Conservation (phyloP, 2,329 filamentous ascomycete genomes). For the Hymenoscyphus salicellus region DNA sequence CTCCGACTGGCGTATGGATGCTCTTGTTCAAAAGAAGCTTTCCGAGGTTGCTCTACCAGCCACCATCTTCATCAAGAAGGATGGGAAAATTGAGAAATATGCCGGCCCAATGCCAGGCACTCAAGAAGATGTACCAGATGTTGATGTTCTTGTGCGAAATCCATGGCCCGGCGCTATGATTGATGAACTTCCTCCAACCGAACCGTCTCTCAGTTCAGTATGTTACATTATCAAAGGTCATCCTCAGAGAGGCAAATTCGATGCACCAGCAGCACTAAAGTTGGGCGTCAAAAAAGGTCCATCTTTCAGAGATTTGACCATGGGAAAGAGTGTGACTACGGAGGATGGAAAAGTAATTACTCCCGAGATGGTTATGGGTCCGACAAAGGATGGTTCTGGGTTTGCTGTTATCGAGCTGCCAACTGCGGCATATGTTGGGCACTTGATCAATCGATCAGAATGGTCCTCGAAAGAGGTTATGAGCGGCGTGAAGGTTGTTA, state of each 20-base stretch:
- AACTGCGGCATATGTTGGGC: conserved; percentile 64
- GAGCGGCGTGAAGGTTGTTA: conserved; percentile 62
- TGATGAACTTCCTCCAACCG: conserved; percentile 63
- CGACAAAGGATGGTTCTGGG: conserved; percentile 64
- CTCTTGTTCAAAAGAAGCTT: conserved; percentile 63
- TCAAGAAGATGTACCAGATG: conserved; percentile 51
- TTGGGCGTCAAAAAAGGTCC: conserved; percentile 61
- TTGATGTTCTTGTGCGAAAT: conserved; percentile 68
- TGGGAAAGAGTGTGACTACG: conserved; percentile 61
- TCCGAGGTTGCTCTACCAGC: conserved; percentile 65
- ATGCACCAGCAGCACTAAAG: conserved; percentile 58
- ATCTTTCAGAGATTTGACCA: conserved; percentile 59
- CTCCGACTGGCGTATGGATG: conserved; percentile 70
- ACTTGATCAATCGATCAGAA: conserved; percentile 68
- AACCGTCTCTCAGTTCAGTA: conserved; percentile 64
- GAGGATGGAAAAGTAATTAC: conserved; percentile 68
- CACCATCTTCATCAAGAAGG: conserved; percentile 64
- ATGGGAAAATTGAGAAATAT: conserved; percentile 67
- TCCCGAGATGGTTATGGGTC: conserved; percentile 80
- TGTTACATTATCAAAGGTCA: conserved; percentile 84
- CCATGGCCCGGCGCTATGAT: conserved; percentile 75
- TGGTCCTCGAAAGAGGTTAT: conserved; percentile 66
- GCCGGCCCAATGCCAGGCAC: conserved; percentile 62
- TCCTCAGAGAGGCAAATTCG: conserved; percentile 76
- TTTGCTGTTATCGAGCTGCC: conserved; percentile 80